Evolutionary conservation across 2,329 filamentous ascomycete genomes (phyloP), one percentile per base, ranked within the genome.

Genomic region (Talaromyces sp.): DNA sequence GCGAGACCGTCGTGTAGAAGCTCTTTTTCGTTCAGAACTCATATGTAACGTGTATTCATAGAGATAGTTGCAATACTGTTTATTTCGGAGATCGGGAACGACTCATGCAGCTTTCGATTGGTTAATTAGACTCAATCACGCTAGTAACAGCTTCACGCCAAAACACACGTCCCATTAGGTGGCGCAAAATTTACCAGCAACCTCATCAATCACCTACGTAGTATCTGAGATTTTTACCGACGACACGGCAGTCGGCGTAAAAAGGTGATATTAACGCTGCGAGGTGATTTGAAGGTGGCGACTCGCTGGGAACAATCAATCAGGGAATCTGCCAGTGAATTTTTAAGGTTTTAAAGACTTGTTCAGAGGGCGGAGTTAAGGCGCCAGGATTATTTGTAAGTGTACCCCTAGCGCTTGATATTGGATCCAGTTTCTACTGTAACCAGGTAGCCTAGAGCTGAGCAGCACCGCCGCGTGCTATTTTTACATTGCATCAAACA

Each of bases 1-100:
- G 13, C 64, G 64, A 11, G 64, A 65, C 1, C 64, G 64, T 43
- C 60, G 43, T 10, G 59, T 62, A n/a, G 56, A 65, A 14, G 39
- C 43, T 31, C 54, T 58, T 39, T 65, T 60, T 24, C 59, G 35
- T 19, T 54, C 41, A 10, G 50, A 27, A 47, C 16, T 57, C 61
- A 63, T 63, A 5, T 19, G 60, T 54, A 9, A 52, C 31, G 22
- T 35, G 50, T 47, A 22, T 60, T 3, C 66, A 61, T 8, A 13
- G 11, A 16, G 31, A 22, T 39, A 4, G 13, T 24, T 8, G 33
- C 11, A 39, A 56, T 37, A 3, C 6, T 14, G 6, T 14, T n/a
- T 24, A 22, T 8, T 22, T 31, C 43, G 11, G n/a, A 11, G 10
- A 33, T 6, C 3, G 4, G 3, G 19, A 35, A 19, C 22, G 3